Evolutionary conservation across 495 filamentous ascomycete species (phyloP), one percentile per base, ranked within the genome.

Genomic region (Podospora sp.): DNA sequence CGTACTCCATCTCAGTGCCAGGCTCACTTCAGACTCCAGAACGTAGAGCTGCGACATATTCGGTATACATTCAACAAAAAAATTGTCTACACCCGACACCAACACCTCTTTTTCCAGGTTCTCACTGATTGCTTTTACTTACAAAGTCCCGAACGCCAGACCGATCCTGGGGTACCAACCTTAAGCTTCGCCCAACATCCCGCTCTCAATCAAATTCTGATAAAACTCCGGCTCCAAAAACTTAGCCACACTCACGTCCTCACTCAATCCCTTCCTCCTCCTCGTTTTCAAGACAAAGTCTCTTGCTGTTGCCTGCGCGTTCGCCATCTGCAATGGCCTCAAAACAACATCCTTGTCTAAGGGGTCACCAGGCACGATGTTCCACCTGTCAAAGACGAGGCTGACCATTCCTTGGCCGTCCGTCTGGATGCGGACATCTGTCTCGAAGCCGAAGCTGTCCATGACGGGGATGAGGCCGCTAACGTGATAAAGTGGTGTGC

Each of bases 231-330:
- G 90, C 81, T 99, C 95, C 77, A 99, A 81, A 77, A 97, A 99
- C 76, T 96, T 97, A 67, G 91, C 92, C 46, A 99, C 92, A 6
- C 89, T 92, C 25, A 99, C 92, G 78, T 98, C 96, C 82, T 98
- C 95, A 65, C 91, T 93, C 69, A 99, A 78, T 5, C 95, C 95
- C 83, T 99, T 99, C 62, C 95, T 85, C 71, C 94, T 80, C 68
- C 95, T 85, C 14, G 95, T 99, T 87, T 99, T 99, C 65, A 98
- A 81, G 21, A 97, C 93, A 79, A 99, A 97, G 76, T 99, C 95
- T 62, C 95, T 84, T 1, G 95, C 95, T 62, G 93, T 97, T 7
- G 90, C 92, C 83, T 91, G 90, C 66, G 91, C 90, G 49, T 83
- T 82, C 5, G 96, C 95, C 71, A 92, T 93, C 80, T 98, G 93